Evolutionary conservation across 805 yeast genomes (phyloP).

Genomic region (Candida methanosorbosa): DNA sequence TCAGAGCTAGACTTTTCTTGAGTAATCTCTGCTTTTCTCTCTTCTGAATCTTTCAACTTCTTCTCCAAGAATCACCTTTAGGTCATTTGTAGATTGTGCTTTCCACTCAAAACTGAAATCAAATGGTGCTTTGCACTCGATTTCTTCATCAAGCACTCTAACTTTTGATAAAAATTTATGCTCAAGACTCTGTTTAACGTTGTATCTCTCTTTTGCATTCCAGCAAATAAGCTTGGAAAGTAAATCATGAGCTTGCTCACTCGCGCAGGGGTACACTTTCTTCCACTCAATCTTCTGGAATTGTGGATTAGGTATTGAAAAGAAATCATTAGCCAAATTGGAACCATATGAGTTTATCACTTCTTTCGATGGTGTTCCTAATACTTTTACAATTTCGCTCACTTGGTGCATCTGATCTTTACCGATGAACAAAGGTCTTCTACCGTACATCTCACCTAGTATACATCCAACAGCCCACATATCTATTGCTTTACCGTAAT

Average conservation of each 20-base stretch:
- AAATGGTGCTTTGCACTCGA: slow-evolving; percentile 39
- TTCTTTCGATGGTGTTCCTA: slow-evolving; percentile 61
- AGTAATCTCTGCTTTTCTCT: slow-evolving; percentile 13
- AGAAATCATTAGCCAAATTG: slow-evolving; percentile 36
- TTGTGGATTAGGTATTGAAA: slow-evolving; percentile 34
- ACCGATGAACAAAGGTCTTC: slow-evolving; percentile 77
- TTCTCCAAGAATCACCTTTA: slow-evolving; percentile 38
- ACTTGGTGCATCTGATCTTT: slow-evolving; percentile 65
- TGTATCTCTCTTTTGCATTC: slow-evolving; percentile 48
- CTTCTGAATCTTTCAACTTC: slow-evolving; percentile 46
- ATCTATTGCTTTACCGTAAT: slow-evolving; percentile 66
- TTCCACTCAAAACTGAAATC: slow-evolving; percentile 60
- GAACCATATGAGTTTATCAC: slow-evolving; percentile 36
- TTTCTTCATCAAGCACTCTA: slow-evolving; percentile 49
- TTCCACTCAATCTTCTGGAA: slow-evolving; percentile 39
- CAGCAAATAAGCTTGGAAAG: slow-evolving; percentile 51
- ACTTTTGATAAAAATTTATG: slow-evolving; percentile 49
- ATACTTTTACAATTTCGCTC: slow-evolving; percentile 52
- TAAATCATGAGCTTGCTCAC: slow-evolving; percentile 40
- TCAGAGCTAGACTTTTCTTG: no score
- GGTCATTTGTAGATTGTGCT: slow-evolving; percentile 28
- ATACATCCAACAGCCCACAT: slow-evolving; percentile 95
- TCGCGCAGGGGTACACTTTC: slow-evolving; percentile 55
- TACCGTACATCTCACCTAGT: slow-evolving; percentile 72
- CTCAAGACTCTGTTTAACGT: slow-evolving; percentile 46